Evolutionary conservation across 2,329 filamentous ascomycete genomes (phyloP), one percentile per base, ranked within the genome.

Genomic region (Colletotrichum filicis): DNA sequence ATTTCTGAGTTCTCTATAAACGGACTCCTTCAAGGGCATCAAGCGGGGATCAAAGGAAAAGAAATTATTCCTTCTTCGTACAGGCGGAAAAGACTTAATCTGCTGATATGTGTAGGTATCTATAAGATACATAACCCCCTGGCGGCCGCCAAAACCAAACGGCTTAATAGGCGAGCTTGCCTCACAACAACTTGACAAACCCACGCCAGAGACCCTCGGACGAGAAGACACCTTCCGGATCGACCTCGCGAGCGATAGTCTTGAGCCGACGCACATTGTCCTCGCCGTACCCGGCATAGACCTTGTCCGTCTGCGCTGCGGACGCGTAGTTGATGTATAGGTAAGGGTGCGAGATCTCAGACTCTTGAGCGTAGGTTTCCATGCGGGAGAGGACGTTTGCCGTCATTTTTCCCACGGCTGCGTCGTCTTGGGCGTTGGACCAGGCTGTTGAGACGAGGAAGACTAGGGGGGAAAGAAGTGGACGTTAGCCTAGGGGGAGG

Each of bases 241-340:
- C 65, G 19, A 68, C 32, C 4, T 30, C 55, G 8, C 60, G 11
- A 12, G 57, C 32, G 30, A 68, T 37, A 26, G 28, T 35, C 65
- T 46, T 46, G 22, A 84, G 75, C 56, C 74, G 78, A 16, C 77
- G 76, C 22, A 82, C 60, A 46, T 83, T 85, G 26, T 78, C 78
- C 9, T 76, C 63, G 0, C 84, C 83, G 68, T 85, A 87, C 11
- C 81, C 76, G n/a, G 71, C 68, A 60, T 85, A 78, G 1, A 83
- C 81, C 49, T 83, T 77, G 75, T 87, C 83, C 16, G 76, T 78
- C 28, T 74, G 67, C 37, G 79, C 78, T 1, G 83, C 84, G 69
- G 52, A 53, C 11, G 52, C 52, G 52, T 87, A 86, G 76, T 87
- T 86, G 74, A 86, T 80, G 73, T 85, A 86, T n/a, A 77, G 56